Evolutionary conservation across 192 early-diverging fungal genomes (phyloP).

Genomic region (Geosiphon pyriformis): DNA sequence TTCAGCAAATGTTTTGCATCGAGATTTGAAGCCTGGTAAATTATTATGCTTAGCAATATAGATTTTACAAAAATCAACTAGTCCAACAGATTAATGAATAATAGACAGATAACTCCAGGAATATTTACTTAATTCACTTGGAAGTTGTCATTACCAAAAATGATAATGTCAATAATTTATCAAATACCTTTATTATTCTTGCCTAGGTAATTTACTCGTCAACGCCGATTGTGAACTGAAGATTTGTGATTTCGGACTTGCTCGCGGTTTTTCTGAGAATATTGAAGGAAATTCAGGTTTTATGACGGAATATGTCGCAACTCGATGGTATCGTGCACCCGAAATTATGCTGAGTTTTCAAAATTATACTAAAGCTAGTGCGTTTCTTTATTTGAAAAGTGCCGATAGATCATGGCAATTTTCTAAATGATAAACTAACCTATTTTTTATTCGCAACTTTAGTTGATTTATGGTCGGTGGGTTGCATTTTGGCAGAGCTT

Average conservation of each 20-base stretch:
- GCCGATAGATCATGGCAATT: too few species aligned
- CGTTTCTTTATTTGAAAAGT: conserved; percentile 8
- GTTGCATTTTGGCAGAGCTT: conserved; percentile 94
- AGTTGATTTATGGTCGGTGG: conserved; percentile 90
- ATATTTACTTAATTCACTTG: neutral
- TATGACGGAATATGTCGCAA: conserved; percentile 96
- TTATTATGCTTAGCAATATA: too few species aligned
- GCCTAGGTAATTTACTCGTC: conserved; percentile 78
- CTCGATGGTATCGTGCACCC: conserved; percentile 92
- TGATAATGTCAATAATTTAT: conserved; percentile 14
- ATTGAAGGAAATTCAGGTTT: conserved; percentile 61
- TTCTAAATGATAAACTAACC: neutral
- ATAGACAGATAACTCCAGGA: too few species aligned
- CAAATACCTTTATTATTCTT: neutral
- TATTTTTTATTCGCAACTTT: too few species aligned
- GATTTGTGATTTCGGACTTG: conserved; percentile 95
- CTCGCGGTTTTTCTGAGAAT: conserved; percentile 70
- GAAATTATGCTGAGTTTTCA: conserved; percentile 89
- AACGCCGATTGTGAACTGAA: conserved; percentile 89
- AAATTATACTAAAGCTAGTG: conserved; percentile 86
- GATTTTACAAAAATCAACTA: too few species aligned
- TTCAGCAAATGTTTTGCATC: conserved; percentile 85
- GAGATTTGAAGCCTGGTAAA: conserved; percentile 83
- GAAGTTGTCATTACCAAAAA: conserved; percentile 27
- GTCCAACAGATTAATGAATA: too few species aligned